phyloP scores from a whole-genome alignment of 2,329 filamentous ascomycete species.

The Sclerotinia borealis region DNA sequence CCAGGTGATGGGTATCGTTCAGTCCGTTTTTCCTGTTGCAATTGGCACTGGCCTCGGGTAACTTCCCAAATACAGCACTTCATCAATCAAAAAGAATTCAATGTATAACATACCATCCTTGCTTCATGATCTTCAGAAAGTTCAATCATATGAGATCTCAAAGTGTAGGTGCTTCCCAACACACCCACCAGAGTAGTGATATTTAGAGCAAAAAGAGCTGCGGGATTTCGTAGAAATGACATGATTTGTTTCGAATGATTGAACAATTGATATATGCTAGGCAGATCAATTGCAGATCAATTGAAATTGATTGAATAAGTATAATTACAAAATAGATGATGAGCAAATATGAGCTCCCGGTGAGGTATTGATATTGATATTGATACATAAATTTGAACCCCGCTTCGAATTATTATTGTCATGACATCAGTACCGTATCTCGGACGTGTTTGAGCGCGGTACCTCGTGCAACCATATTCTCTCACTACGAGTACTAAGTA shows the following conservation, averaged over 20 bases:
- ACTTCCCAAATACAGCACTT: background rate
- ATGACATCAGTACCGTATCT: background rate
- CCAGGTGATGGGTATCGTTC: background rate
- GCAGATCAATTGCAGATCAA: no score
- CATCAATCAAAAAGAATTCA: background rate
- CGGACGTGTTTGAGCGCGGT: background rate
- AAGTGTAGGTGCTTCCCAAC: conserved; percentile 18
- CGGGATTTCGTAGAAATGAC: conserved; percentile 18
- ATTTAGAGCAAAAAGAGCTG: conserved; percentile 14
- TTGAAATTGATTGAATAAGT: background rate
- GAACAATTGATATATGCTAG: background rate
- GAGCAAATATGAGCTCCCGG: background rate
- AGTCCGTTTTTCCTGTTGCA: background rate
- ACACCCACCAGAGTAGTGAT: conserved; percentile 17
- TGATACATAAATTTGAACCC: background rate
- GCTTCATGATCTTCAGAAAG: conserved; percentile 25
- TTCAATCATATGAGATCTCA: conserved; percentile 22
- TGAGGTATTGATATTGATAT: background rate
- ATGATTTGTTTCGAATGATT: conserved; percentile 8
- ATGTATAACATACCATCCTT: conserved; percentile 17
- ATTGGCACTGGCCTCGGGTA: background rate
- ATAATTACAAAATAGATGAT: background rate
- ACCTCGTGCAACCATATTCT: background rate
- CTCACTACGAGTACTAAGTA: no score
- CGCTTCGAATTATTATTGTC: background rate